Evolutionary conservation across 805 yeast genomes (phyloP).

Genomic region (Metschnikowia bowlesiae): DNA sequence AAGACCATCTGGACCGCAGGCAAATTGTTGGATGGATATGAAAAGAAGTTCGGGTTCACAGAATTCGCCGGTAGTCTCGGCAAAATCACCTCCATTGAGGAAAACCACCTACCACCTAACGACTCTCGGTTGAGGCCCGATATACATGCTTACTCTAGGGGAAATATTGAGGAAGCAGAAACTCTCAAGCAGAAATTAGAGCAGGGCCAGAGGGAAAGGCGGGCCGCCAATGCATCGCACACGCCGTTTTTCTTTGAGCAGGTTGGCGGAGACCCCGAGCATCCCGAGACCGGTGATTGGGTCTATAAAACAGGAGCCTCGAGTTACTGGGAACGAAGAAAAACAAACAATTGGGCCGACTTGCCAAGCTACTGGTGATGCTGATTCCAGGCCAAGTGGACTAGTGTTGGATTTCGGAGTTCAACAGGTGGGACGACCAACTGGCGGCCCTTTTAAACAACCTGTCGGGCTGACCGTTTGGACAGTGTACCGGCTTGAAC

Average conservation of each 20-base stretch:
- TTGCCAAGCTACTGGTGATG: slow-evolving; percentile 54
- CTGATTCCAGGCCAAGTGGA: background rate
- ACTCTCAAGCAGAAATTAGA: slow-evolving; percentile 62
- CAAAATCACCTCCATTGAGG: slow-evolving; percentile 70
- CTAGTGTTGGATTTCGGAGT: too few relatives aligned
- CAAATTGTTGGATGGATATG: slow-evolving; percentile 51
- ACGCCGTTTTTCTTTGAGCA: slow-evolving; percentile 62
- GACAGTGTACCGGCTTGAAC: too few relatives aligned
- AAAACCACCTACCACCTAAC: slow-evolving; percentile 65
- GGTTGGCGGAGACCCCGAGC: slow-evolving; percentile 27
- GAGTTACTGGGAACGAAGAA: slow-evolving; percentile 79
- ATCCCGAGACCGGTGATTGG: slow-evolving; percentile 48
- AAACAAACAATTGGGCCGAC: slow-evolving; percentile 55
- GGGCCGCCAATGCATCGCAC: slow-evolving; percentile 49
- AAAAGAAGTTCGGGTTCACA: slow-evolving; percentile 80
- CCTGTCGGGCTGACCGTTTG: too few relatives aligned
- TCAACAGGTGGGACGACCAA: too few relatives aligned
- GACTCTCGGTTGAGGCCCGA: slow-evolving; percentile 93
- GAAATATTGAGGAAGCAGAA: slow-evolving; percentile 71
- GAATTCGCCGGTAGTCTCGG: slow-evolving; percentile 76
- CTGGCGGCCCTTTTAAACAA: too few relatives aligned
- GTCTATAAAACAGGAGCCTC: slow-evolving; percentile 50
- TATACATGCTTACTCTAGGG: slow-evolving; percentile 64
- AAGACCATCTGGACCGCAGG: slow-evolving; percentile 69
- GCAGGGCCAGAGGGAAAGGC: slow-evolving; percentile 72